Percentiles rank a stretch among this genome's conserved stretches.
phyloP scores from a whole-genome alignment of 1,284 basidiomycete genomes.

The Rhodotorula glutinis region DNA sequence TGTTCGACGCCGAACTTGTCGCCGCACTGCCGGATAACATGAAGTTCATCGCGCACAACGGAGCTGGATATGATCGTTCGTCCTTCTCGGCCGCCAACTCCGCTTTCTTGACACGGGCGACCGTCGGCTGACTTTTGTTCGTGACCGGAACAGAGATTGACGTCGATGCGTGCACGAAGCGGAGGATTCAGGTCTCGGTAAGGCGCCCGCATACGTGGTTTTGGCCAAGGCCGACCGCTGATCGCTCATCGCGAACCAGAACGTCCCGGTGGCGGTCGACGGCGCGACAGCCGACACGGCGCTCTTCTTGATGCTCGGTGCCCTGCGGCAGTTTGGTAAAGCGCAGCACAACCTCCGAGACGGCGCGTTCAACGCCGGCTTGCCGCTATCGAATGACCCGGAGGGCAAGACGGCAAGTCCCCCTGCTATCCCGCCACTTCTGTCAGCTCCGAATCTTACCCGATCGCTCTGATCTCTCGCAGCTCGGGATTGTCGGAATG shows the following conservation, averaged over 20 bases:
- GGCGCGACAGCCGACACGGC: slow-evolving; percentile 88
- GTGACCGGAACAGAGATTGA: slow-evolving; percentile 3
- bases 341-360: slow-evolving; percentile 54
- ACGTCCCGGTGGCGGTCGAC: slow-evolving; percentile 87
- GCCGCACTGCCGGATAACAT: slow-evolving; percentile 63
- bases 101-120: background rate
- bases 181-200: slow-evolving; percentile 21
- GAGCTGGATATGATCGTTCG: slow-evolving; percentile 60
- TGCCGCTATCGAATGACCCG: slow-evolving; percentile 66
- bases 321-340: slow-evolving; percentile 71
- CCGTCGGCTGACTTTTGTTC: background rate
- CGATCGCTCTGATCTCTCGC: background rate
- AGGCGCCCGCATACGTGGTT: background rate
- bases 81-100: background rate
- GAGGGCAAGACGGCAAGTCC: slow-evolving; percentile 60
- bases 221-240: too few species aligned
- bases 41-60: slow-evolving; percentile 85
- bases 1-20: slow-evolving; percentile 76
- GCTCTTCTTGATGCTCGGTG: slow-evolving; percentile 76
- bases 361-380: slow-evolving; percentile 58
- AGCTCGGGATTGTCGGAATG: slow-evolving; percentile 77
- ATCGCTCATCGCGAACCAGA: slow-evolving; percentile 50
- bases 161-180: slow-evolving; percentile 8
- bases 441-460: too few species aligned
- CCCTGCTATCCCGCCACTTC: background rate